phyloP scores from a whole-genome alignment of 305 asterid genomes.

The Euphrasia arctica region DNA sequence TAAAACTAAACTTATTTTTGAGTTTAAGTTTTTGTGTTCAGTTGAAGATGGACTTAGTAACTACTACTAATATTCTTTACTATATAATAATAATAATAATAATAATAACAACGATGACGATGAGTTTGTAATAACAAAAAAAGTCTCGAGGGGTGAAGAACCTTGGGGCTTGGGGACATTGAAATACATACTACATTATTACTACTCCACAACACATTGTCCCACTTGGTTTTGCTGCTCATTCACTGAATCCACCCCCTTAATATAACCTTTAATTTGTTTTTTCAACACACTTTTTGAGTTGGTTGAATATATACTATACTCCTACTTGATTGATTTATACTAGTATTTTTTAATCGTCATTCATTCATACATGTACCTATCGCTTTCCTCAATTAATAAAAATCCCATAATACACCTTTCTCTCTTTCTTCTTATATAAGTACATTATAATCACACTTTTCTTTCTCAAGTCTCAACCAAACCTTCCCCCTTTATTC shows the following conservation, averaged over 20 bases:
- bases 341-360: not conserved
- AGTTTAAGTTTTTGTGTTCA: no score
- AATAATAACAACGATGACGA: no score
- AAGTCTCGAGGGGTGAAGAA: conserved; percentile 51
- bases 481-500: no score
- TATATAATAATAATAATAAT: no score
- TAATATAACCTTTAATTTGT: not conserved
- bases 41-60: no score
- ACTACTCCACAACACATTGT: conserved; percentile 15
- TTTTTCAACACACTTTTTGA: not conserved
- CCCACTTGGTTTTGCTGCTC: conserved; percentile 43
- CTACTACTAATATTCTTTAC: no score
- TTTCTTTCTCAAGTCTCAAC: no score
- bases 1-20: no score
- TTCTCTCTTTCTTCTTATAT: no score
- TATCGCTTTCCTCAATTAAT: not conserved
- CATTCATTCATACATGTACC: not conserved
- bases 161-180: conserved; percentile 35
- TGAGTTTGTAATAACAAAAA: not conserved
- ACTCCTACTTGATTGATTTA: not conserved
- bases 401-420: conserved; percentile 18
- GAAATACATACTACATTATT: conserved; percentile 1
- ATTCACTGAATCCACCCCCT: conserved; percentile 68
- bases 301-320: no score
- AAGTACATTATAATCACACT: no score